Base-by-base conservation (phyloP, 345 rosid species). In the Xanthoceras sorbifolium region DNA sequence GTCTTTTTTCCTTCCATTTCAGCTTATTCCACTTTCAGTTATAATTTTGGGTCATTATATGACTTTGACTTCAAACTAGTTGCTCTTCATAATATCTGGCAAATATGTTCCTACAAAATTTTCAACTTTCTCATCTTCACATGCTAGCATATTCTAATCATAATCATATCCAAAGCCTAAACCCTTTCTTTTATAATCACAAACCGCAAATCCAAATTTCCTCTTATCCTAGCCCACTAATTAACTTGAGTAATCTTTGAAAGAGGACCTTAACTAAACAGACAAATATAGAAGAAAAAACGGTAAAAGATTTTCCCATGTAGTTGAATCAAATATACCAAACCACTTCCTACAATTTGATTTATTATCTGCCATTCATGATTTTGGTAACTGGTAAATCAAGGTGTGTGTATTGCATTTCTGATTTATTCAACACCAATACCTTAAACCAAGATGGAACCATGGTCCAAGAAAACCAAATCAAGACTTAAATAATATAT, bases 391-490 rank as follows among this genome's bases (percentile, higher is more conserved):
- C 48, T 38, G 28, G 44, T 66, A 66, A 38, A 38, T 38, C 69
- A 66, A 66, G 25, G 10, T 20, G 10, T 54, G 60, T 42, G 46
- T 42, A 42, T 42, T 29, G 20, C 66, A 29, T 9, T 14, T 62
- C 29, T 62, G 38, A 62, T 62, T 62, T 34, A 62, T 62, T 28
- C 66, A 28, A 62, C 69, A 64, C 54, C 54, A 48, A 48, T 48
- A 48, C 15, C 7, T 48, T 10, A 63, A 29, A 36, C 67, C 34
- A 17, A 31, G 67, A 12, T 44, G 18, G 15, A 48, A 48, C 54
- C 20, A 48, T 48, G 54, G 20, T 48, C n/a, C 54, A 48, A 48
- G 5, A 46, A 48, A 48, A 3, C 3, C 9, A 55, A 9, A 57
- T 57, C 26, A 57, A n/a, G 12, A 57, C 62, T 7, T 23, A 2